These are phyloP conservation scores for Paecilomyces dactylethromorphus DNA, from an alignment of 2,329 filamentous ascomycete species.

Conservation along the genomic window DNA sequence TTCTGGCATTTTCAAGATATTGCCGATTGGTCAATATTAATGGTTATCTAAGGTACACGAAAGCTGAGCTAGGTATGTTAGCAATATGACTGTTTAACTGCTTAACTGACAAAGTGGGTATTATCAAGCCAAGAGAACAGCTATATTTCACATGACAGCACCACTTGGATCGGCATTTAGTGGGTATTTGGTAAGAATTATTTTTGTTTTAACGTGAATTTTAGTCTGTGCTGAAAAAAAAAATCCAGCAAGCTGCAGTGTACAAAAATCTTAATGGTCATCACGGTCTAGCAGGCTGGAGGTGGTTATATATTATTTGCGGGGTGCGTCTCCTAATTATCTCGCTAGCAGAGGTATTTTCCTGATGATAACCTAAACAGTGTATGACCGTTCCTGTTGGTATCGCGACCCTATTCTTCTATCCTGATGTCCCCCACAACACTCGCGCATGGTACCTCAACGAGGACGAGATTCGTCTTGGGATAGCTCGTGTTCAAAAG, in stretches of 20 bases:
- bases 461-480: constrained; percentile 30
- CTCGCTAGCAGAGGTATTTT: neutral
- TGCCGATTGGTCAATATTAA: neutral
- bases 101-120: neutral
- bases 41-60: constrained; percentile 6
- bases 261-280: constrained; percentile 21
- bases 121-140: constrained; percentile 15
- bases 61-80: constrained; percentile 14
- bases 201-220: neutral
- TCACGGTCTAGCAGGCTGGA: constrained; percentile 24
- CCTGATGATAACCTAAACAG: neutral
- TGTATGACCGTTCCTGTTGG: constrained; percentile 43
- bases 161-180: constrained; percentile 18
- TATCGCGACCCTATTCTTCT: constrained; percentile 36
- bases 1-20: neutral
- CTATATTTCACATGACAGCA: constrained; percentile 20
- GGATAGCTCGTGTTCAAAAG: constrained; percentile 39
- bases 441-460: constrained; percentile 38
- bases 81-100: neutral
- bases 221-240: neutral
- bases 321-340: constrained; percentile 1
- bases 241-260: constrained; percentile 16
- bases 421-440: constrained; percentile 40
- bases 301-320: constrained; percentile 26
- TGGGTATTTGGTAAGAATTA: constrained; percentile 16